Conservation (phyloP, 1,139 yeast species). For the Kurtzmaniella natalensis region DNA sequence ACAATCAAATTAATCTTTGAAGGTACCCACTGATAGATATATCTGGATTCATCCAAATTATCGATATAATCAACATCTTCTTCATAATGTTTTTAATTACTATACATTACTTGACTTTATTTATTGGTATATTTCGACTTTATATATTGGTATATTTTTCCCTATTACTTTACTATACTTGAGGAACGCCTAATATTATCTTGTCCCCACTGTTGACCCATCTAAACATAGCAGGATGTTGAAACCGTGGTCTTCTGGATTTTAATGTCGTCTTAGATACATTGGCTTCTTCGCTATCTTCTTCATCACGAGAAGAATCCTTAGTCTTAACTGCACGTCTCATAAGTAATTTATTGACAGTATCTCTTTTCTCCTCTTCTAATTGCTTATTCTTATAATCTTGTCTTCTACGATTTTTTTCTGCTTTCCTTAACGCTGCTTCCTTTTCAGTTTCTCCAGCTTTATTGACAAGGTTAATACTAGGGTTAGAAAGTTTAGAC, state of each 20-base stretch:
- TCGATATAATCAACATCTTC: no score
- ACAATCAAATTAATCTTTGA: no score
- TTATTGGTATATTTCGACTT: neutral
- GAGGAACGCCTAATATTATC: constrained; percentile 7
- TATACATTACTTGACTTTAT: no score
- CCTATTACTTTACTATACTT: neutral
- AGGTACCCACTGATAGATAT: no score
- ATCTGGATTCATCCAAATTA: no score
- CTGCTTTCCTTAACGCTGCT: constrained; percentile 75
- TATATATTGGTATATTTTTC: neutral
- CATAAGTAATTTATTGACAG: constrained; percentile 77
- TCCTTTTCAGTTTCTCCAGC: constrained; percentile 76
- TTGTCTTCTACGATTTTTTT: constrained; percentile 82
- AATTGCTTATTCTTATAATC: constrained; percentile 77
- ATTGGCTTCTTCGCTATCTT: constrained; percentile 29
- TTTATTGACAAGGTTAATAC: no score
- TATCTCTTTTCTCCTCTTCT: constrained; percentile 91
- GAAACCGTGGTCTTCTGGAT: constrained; percentile 32
- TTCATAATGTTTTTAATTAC: no score
- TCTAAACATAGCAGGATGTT: constrained; percentile 28
- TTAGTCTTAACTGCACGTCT: constrained; percentile 74
- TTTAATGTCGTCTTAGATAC: constrained; percentile 19
- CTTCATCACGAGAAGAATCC: constrained; percentile 19
- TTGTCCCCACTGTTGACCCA: constrained; percentile 18
- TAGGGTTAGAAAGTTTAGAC: constrained; percentile 21